Conservation (phyloP, 495 filamentous ascomycete species). For the Zalerion maritima region DNA sequence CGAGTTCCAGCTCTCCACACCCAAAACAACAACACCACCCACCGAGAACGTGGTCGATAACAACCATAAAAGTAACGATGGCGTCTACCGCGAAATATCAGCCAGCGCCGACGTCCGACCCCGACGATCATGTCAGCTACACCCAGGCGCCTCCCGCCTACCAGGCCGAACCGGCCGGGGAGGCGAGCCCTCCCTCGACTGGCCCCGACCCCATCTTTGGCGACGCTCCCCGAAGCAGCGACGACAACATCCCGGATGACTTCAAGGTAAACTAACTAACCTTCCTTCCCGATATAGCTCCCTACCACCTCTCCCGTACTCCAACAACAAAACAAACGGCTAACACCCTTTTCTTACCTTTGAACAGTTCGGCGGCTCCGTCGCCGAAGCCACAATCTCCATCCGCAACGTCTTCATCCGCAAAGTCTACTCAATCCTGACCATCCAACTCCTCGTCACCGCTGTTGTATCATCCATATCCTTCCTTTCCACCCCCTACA, state of each 20-base stretch:
- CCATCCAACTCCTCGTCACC: slow-evolving; percentile 78
- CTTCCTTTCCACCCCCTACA: slow-evolving; percentile 72
- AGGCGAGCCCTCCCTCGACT: slow-evolving; percentile 20
- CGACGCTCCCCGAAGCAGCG: slow-evolving; percentile 51
- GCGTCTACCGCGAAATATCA: slow-evolving; percentile 55
- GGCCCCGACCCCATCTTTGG: slow-evolving; percentile 24
- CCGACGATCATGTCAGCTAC: slow-evolving; percentile 45
- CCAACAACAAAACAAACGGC: slow-evolving; percentile 1
- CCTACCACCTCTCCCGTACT: slow-evolving; percentile 1
- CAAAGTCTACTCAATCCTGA: slow-evolving; percentile 49
- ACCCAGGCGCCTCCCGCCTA: slow-evolving; percentile 78
- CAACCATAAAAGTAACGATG: slow-evolving; percentile 26
- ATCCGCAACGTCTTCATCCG: slow-evolving; percentile 97
- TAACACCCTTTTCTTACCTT: not conserved
- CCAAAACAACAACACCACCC: too few relatives aligned
- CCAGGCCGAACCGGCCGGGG: slow-evolving; percentile 38
- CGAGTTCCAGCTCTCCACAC: too few relatives aligned
- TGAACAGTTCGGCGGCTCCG: slow-evolving; percentile 66
- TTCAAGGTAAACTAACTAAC: slow-evolving; percentile 53
- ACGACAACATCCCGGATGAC: slow-evolving; percentile 90
- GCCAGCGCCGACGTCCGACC: slow-evolving; percentile 58
- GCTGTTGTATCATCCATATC: slow-evolving; percentile 65
- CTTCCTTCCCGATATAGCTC: slow-evolving; percentile 1
- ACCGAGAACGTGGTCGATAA: too few relatives aligned
- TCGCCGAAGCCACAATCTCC: slow-evolving; percentile 83